Percentiles rank a stretch among this genome's conserved stretches.
Evolutionary conservation across 176 grass and related monocot genomes (phyloP).

Genomic region (Thalia dealbata): DNA sequence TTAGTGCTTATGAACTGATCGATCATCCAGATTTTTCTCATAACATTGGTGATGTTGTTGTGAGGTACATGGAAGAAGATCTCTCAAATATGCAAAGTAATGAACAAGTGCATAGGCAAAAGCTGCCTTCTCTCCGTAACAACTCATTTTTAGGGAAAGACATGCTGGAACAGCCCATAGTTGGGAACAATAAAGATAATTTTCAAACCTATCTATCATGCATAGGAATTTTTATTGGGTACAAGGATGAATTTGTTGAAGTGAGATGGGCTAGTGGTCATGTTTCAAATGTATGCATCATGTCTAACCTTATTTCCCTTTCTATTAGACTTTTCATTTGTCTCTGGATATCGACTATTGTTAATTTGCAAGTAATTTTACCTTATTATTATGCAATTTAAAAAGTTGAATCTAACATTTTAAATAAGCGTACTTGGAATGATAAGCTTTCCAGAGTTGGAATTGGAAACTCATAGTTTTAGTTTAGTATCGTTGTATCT

Average conservation of each 20-base stretch:
- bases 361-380: background rate
- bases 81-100: constrained; percentile 11
- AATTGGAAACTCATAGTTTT: background rate
- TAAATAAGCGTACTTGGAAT: too few species aligned
- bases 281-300: constrained; percentile 60
- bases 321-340: background rate
- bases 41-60: constrained; percentile 56
- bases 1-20: constrained; percentile 86
- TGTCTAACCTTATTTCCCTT: constrained; percentile 1
- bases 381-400: background rate
- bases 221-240: constrained; percentile 63
- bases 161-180: background rate
- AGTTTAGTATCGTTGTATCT: background rate
- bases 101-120: background rate
- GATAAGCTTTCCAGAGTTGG: background rate
- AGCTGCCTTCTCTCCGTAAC: background rate
- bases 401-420: too few species aligned
- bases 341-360: background rate
- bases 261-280: constrained; percentile 85
- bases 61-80: constrained; percentile 49
- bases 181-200: constrained; percentile 14
- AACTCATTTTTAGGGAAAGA: constrained; percentile 1
- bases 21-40: constrained; percentile 78
- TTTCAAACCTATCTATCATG: constrained; percentile 58
- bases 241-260: constrained; percentile 60